Evolutionary conservation across 2,329 filamentous ascomycete genomes (phyloP), one percentile per base, ranked within the genome.

Genomic region (Endoconidiophora laricicola): DNA sequence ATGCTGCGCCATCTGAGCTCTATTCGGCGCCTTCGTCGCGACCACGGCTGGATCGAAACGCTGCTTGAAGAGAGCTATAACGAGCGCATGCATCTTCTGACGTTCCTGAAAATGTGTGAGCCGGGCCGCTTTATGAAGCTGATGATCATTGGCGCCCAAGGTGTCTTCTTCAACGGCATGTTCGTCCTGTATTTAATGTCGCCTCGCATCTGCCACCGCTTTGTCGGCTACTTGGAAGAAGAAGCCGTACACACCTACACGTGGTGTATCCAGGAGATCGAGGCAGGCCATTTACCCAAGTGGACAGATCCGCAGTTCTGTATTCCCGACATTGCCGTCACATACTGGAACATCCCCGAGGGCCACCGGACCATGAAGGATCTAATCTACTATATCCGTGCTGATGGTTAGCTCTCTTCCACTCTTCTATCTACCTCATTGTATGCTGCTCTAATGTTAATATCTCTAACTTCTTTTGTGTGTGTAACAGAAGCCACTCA

Each of bases 191-290:
- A 96, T 66, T 78, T 98, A 33, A 60, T 94, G 54, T 86, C 82
- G 1, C 90, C 91, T 5, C 79, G 81, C 54, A 90, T 86, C 55
- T 90, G 85, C 60, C 91, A 98, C 65, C 82, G 91, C 42, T 96
- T 98, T 64, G 88, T 96, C 48, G 91, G 88, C 1, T 96, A 96
- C 59, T 78, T 98, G 10, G 91, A 98, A 65, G 91, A 98, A 63
- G 91, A 98, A 65, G 91, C 91, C 6, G 90, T 96, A 1, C 76
- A 94, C 60, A 98, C 91, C 0, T 98, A 98, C 68, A 91, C 86
- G 0, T 79, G 87, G 46, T 85, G 86, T 54, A 83, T 96, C 58
- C 71, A 79, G 56, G 91, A 96, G 60, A 75, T 98, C 22, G 88
- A 96, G 52, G 72, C 74, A 2, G 90, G 90, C n/a, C 75, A 78